These are phyloP conservation scores for Coelomomyces lativittatus DNA, from an alignment of 371 early-diverging fungal genomes.

Conservation along the genomic window DNA sequence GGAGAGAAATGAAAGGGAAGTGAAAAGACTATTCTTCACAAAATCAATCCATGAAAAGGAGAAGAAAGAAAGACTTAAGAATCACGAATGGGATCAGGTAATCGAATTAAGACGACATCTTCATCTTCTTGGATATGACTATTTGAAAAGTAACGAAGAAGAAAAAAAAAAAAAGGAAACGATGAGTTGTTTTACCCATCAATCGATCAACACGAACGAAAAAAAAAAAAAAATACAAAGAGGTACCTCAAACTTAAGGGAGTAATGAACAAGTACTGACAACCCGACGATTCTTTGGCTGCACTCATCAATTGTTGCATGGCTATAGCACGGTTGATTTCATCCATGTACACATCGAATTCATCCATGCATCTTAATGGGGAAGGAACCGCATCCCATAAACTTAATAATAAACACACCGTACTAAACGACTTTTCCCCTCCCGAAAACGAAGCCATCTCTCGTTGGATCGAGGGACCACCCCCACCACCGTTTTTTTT, in stretches of 20 bases:
- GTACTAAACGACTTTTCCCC: conserved; percentile 99
- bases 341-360: conserved; percentile 99
- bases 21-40: too few relatives aligned
- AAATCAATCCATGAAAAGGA: too few relatives aligned
- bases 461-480: neutral
- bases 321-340: conserved; percentile 75
- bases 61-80: too few relatives aligned
- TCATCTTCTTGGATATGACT: neutral
- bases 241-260: conserved; percentile 53
- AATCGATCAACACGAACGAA: conserved; percentile 5
- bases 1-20: too few relatives aligned
- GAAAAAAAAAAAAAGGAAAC: conserved; percentile 30
- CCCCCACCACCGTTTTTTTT: neutral
- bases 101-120: conserved; percentile 47
- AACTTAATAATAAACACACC: conserved; percentile 78
- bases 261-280: conserved; percentile 86
- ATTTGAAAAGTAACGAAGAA: conserved; percentile 15
- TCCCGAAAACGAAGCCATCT: conserved; percentile 52
- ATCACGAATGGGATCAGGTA: conserved; percentile 52
- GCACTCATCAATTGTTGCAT: conserved; percentile 72
- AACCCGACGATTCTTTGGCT: conserved; percentile 44
- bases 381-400: conserved; percentile 92
- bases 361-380: conserved; percentile 95
- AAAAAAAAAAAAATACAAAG: neutral
- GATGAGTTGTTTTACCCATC: too few relatives aligned